Evolutionary conservation across 495 filamentous ascomycete species (phyloP).

Genomic region (Apodospora peruviana): DNA sequence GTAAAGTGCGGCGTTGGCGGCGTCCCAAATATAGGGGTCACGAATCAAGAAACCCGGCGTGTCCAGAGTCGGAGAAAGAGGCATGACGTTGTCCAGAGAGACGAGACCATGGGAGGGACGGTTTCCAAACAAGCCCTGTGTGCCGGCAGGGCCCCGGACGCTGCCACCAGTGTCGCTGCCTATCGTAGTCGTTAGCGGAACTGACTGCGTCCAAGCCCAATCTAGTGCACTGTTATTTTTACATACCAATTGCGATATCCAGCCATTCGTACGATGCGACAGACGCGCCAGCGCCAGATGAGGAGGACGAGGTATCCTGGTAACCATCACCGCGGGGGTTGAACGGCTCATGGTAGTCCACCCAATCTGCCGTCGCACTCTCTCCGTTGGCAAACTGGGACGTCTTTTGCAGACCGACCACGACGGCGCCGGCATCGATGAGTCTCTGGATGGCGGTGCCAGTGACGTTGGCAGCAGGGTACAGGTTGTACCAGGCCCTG

Average conservation of each 20-base stretch:
- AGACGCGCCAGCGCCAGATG: constrained; percentile 42
- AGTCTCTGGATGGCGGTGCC: constrained; percentile 48
- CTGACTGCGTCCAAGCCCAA: too few species aligned
- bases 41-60: constrained; percentile 46
- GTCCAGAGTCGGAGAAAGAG: constrained; percentile 38
- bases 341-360: constrained; percentile 47
- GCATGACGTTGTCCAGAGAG: constrained; percentile 37
- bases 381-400: constrained; percentile 57
- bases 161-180: constrained; percentile 41
- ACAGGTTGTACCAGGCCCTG: constrained; percentile 50
- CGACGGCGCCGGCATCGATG: constrained; percentile 52
- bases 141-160: constrained; percentile 30
- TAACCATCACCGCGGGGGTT: constrained; percentile 57
- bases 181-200: too few species aligned
- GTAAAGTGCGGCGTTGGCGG: constrained; percentile 41
- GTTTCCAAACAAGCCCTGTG: constrained; percentile 33
- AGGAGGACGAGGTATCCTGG: constrained; percentile 41
- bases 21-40: constrained; percentile 41
- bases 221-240: too few species aligned
- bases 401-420: constrained; percentile 57
- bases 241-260: constrained; percentile 46
- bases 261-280: constrained; percentile 51
- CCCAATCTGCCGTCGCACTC: constrained; percentile 48
- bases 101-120: constrained; percentile 30
- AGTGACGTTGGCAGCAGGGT: constrained; percentile 39